These are phyloP conservation scores for Niveomyces coronatus DNA, from an alignment of 2,329 filamentous ascomycete genomes.

Conservation along the genomic window DNA sequence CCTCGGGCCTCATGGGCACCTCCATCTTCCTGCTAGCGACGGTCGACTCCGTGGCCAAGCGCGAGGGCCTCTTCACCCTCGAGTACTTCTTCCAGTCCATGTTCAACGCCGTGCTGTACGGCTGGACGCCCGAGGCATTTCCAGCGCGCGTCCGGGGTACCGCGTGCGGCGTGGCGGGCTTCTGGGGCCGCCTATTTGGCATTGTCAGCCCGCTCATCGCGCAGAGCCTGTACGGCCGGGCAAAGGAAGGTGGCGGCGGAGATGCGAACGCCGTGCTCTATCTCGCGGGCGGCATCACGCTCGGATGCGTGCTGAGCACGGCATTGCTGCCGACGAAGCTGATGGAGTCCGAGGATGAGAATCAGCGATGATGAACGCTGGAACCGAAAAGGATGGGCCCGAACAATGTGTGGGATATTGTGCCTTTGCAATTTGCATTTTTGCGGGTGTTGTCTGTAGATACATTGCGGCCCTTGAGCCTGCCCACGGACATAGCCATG, in stretches of 20 bases:
- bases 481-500: too few relatives aligned
- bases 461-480: too few relatives aligned
- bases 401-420: too few relatives aligned
- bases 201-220: conserved; percentile 48
- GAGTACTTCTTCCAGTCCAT: conserved; percentile 36
- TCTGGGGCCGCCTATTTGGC: conserved; percentile 47
- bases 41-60: conserved; percentile 26
- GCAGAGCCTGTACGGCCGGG: conserved; percentile 28
- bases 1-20: conserved; percentile 31
- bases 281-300: conserved; percentile 42
- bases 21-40: conserved; percentile 36
- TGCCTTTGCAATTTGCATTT: too few relatives aligned
- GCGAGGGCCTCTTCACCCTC: conserved; percentile 29
- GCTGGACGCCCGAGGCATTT: conserved; percentile 47
- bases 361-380: conserved; percentile 1
- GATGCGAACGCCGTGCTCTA: conserved; percentile 42
- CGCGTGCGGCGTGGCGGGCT: conserved; percentile 45
- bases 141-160: conserved; percentile 44
- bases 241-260: conserved; percentile 19
- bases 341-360: conserved; percentile 25
- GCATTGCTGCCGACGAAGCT: conserved; percentile 32
- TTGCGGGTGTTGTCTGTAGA: too few relatives aligned
- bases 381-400: too few relatives aligned
- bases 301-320: conserved; percentile 42
- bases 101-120: conserved; percentile 27